These are phyloP conservation scores for Cyclaneusma minus DNA, from an alignment of 2,329 filamentous ascomycete species.

Conservation along the genomic window DNA sequence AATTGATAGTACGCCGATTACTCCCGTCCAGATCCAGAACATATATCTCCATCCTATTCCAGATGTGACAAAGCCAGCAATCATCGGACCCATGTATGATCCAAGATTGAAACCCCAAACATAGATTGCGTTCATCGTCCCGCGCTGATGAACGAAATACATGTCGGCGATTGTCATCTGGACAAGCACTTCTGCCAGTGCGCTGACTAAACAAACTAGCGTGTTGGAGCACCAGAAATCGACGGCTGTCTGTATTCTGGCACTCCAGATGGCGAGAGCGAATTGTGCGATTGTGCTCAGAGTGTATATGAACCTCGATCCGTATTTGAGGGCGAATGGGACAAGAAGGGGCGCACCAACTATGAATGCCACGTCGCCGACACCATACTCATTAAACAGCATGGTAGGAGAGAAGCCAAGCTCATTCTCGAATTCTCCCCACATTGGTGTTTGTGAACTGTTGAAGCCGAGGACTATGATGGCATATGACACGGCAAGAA, in stretches of 20 bases:
- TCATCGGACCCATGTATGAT: slow-evolving; percentile 22
- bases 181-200: slow-evolving; percentile 26
- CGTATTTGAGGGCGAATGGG: slow-evolving; percentile 29
- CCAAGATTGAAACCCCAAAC: slow-evolving; percentile 22
- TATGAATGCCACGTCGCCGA: slow-evolving; percentile 24
- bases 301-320: slow-evolving; percentile 28
- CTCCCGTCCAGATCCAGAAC: slow-evolving; percentile 29
- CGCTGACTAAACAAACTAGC: slow-evolving; percentile 26
- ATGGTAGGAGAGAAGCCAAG: slow-evolving; percentile 24
- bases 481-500: slow-evolving; percentile 25
- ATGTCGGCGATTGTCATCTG: slow-evolving; percentile 31
- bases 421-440: slow-evolving; percentile 25
- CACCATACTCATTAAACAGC: slow-evolving; percentile 29
- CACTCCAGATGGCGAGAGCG: slow-evolving; percentile 25
- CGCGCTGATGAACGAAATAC: slow-evolving; percentile 31
- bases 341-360: slow-evolving; percentile 26
- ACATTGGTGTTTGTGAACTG: slow-evolving; percentile 15
- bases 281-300: slow-evolving; percentile 24
- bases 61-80: slow-evolving; percentile 21
- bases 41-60: slow-evolving; percentile 32
- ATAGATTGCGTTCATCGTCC: slow-evolving; percentile 30
- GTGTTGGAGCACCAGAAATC: slow-evolving; percentile 29
- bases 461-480: slow-evolving; percentile 25
- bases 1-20: slow-evolving; percentile 22
- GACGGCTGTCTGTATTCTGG: slow-evolving; percentile 22